Percentiles rank a stretch among this genome's conserved stretches.
phyloP scores from a whole-genome alignment of 495 filamentous ascomycete genomes.

The Tirmania nivea region DNA sequence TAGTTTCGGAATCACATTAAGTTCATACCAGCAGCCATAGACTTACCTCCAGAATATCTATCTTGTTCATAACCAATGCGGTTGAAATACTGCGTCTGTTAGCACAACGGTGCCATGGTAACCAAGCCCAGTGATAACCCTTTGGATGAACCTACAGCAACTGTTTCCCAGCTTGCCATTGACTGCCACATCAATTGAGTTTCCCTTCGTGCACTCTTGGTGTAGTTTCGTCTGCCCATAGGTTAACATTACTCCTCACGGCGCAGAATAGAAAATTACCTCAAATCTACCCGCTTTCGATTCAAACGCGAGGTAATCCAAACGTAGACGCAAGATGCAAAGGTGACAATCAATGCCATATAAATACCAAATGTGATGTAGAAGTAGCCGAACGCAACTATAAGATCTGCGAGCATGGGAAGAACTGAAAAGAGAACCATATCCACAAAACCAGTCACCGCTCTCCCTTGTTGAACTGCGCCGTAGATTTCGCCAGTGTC shows the following conservation, averaged over 20 bases:
- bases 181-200: slow-evolving; percentile 38
- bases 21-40: not conserved
- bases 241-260: not conserved
- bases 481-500: slow-evolving; percentile 47
- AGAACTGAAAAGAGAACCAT: slow-evolving; percentile 42
- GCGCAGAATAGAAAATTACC: slow-evolving; percentile 1
- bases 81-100: slow-evolving; percentile 38
- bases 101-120: not conserved
- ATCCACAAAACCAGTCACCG: slow-evolving; percentile 41
- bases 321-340: slow-evolving; percentile 39
- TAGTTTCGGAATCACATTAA: not conserved
- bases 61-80: slow-evolving; percentile 40
- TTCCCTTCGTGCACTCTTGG: slow-evolving; percentile 31
- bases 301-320: slow-evolving; percentile 35
- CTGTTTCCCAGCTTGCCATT: slow-evolving; percentile 47
- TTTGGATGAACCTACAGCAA: slow-evolving; percentile 21
- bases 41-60: slow-evolving; percentile 30
- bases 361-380: slow-evolving; percentile 49
- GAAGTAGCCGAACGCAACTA: slow-evolving; percentile 46
- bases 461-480: slow-evolving; percentile 41
- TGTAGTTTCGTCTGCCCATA: slow-evolving; percentile 6
- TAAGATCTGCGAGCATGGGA: slow-evolving; percentile 51
- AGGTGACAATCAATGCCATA: slow-evolving; percentile 46
- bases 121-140: too few relatives aligned
- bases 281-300: slow-evolving; percentile 23